Evolutionary conservation across 2,329 filamentous ascomycete genomes (phyloP).

Genomic region (Cytospora schulzeri): DNA sequence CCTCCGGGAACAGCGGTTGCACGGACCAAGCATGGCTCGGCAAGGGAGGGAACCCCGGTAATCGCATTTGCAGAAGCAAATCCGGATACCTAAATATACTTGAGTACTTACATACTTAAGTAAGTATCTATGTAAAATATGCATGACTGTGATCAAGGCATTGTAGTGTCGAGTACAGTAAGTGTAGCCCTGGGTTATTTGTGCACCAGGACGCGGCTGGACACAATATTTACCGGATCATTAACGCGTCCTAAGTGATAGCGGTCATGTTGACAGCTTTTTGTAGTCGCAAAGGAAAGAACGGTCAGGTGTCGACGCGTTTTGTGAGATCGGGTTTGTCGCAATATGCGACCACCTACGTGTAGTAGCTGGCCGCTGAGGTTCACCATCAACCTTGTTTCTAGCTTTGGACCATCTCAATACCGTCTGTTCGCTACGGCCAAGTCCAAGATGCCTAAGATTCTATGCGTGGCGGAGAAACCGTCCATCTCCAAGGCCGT

Average conservation of each 20-base stretch:
- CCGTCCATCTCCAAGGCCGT: conserved; percentile 96
- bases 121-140: not conserved
- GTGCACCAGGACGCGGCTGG: not conserved
- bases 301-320: conserved; percentile 22
- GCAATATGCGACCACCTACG: conserved; percentile 12
- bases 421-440: conserved; percentile 16
- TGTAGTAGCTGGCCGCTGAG: conserved; percentile 9
- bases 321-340: not conserved
- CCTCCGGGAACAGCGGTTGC: not conserved
- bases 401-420: not conserved
- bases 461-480: conserved; percentile 65
- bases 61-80: conserved; percentile 3
- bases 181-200: not conserved
- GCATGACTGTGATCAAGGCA: not conserved
- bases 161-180: not conserved
- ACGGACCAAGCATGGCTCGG: not conserved
- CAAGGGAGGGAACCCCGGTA: not conserved
- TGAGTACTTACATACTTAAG: no score
- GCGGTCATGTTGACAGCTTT: conserved; percentile 20
- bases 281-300: conserved; percentile 11
- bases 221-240: not conserved
- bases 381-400: not conserved
- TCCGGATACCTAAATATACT: no score
- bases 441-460: conserved; percentile 49
- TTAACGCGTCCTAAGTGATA: conserved; percentile 10